Evolutionary conservation across 164 flowering plant species (phyloP).

Genomic region (Liriodendron chinense): DNA sequence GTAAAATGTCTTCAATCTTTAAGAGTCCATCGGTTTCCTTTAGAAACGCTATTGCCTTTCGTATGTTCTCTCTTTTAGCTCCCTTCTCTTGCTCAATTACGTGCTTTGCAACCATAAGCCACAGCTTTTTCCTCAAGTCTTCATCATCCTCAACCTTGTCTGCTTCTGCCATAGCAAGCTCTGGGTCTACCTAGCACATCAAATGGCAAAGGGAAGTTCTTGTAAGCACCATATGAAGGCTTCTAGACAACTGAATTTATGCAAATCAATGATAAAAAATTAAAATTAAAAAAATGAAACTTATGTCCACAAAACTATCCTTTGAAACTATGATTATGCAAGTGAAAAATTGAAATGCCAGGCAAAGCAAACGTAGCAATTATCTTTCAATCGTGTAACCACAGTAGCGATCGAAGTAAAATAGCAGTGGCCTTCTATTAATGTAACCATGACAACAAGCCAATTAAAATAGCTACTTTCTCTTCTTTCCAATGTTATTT

Average conservation of each 20-base stretch:
- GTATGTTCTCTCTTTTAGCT: conserved; percentile 92
- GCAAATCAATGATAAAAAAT: neutral
- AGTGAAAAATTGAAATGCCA: neutral
- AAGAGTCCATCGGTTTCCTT: conserved; percentile 97
- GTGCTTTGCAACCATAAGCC: conserved; percentile 99
- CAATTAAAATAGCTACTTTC: no score
- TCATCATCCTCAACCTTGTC: conserved; percentile 99
- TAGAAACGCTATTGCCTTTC: conserved; percentile 96
- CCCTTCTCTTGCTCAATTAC: conserved; percentile 97
- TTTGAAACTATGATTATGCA: no score
- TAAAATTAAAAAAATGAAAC: no score
- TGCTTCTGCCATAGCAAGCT: conserved; percentile 99
- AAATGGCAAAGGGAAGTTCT: conserved; percentile 7
- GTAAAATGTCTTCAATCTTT: conserved; percentile 96
- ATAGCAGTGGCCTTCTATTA: no score
- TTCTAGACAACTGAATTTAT: neutral
- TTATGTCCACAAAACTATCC: neutral
- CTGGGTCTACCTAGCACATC: conserved; percentile 77
- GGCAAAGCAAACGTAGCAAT: neutral
- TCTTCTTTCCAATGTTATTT: no score
- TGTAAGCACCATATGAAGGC: neutral
- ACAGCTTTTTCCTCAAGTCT: conserved; percentile 93
- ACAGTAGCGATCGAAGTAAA: no score
- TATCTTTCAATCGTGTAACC: neutral
- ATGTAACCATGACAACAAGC: no score